A percentile compares a stretch with the other conserved stretches of the same genome.
Evolutionary conservation across 345 rosid genomes (phyloP).

Genomic region (Brassica cretica): DNA sequence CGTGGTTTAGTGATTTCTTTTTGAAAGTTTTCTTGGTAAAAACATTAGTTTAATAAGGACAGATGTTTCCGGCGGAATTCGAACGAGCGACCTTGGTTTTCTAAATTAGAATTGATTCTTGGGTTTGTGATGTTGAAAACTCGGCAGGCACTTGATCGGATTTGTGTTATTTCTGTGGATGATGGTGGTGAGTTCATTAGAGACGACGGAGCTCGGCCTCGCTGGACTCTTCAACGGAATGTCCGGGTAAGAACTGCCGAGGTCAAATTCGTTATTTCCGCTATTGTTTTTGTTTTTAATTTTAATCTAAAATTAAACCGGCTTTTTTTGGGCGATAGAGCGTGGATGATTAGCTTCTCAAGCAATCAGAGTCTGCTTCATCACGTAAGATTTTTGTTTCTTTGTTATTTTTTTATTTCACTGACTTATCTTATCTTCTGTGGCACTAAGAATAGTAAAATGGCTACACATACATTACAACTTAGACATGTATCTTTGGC

Average conservation of each 20-base stretch:
- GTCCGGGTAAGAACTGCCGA: constrained; percentile 46
- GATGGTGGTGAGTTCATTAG: constrained; percentile 60
- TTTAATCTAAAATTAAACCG: background rate
- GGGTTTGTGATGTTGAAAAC: background rate
- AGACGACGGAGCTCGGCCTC: constrained; percentile 53
- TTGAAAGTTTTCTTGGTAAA: background rate
- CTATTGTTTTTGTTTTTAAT: background rate
- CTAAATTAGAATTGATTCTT: background rate
- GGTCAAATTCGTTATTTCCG: constrained; percentile 24
- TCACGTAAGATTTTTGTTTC: constrained; percentile 30
- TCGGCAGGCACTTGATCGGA: constrained; percentile 70
- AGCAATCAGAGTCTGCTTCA: constrained; percentile 33
- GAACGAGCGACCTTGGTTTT: background rate
- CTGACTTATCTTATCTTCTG: constrained; percentile 18
- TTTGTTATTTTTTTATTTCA: background rate
- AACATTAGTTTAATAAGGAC: background rate
- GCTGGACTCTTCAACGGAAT: constrained; percentile 45
- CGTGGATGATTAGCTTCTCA: constrained; percentile 29
- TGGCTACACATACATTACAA: background rate
- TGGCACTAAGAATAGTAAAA: constrained; percentile 1
- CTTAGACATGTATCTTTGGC: constrained; percentile 9
- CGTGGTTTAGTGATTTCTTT: background rate
- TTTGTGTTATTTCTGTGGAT: constrained; percentile 63
- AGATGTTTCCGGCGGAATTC: background rate
- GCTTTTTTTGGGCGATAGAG: constrained; percentile 40